Evolutionary conservation across 345 rosid genomes (phyloP).

Genomic region (Salix caprea): DNA sequence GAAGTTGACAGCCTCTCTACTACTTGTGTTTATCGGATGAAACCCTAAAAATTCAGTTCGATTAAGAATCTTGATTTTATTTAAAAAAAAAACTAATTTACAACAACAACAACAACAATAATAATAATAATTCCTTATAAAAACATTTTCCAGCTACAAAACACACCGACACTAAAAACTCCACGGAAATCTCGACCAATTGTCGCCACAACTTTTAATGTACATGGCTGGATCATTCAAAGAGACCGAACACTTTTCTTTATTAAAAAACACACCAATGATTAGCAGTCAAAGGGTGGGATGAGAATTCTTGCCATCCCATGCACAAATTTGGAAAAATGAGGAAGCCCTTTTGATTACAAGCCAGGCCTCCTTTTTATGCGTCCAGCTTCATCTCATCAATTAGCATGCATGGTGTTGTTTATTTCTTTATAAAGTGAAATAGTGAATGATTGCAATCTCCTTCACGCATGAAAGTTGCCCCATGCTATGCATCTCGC

Average conservation of each 20-base stretch:
- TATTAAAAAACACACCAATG: background rate
- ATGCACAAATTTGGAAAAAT: background rate
- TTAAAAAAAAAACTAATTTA: too few relatives aligned
- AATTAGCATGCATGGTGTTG: conserved; percentile 17
- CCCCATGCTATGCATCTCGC: conserved; percentile 13
- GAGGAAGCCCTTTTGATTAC: background rate
- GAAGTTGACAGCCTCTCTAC: background rate
- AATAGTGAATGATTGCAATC: conserved; percentile 17
- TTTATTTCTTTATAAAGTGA: conserved; percentile 6
- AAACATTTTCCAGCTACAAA: too few relatives aligned
- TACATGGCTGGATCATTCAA: too few relatives aligned
- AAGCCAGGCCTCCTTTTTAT: background rate
- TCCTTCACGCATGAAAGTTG: conserved; percentile 19
- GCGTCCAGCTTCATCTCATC: background rate
- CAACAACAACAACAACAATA: too few relatives aligned
- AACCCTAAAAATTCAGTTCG: too few relatives aligned
- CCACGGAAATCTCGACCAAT: too few relatives aligned
- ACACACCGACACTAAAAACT: too few relatives aligned
- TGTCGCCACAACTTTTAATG: too few relatives aligned
- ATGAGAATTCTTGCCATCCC: background rate
- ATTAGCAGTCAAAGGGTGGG: background rate
- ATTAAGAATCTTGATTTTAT: too few relatives aligned
- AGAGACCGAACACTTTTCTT: too few relatives aligned
- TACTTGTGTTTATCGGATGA: too few relatives aligned
- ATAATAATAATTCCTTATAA: too few relatives aligned